Percentiles rank a stretch among this genome's conserved stretches.
These are phyloP conservation scores for Euphorbia pulcherrima DNA, from an alignment of 345 rosid genomes.

Conservation along the genomic window DNA sequence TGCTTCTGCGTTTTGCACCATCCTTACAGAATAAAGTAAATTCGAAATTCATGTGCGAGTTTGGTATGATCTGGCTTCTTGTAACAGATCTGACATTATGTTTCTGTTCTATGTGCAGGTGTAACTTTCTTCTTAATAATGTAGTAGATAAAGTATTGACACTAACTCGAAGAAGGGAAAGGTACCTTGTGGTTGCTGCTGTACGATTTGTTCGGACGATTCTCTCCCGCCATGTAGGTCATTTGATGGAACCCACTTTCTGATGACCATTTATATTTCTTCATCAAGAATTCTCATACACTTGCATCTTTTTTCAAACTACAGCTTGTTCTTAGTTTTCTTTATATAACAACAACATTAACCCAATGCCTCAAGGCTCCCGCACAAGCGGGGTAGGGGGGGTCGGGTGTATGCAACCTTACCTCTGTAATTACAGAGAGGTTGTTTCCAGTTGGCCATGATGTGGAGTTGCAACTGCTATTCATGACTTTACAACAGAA, in stretches of 20 bases:
- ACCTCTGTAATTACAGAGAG: too few relatives aligned
- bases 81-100: slow-evolving; percentile 6
- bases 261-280: not conserved
- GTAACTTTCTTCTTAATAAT: slow-evolving; percentile 78
- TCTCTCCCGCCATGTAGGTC: slow-evolving; percentile 75
- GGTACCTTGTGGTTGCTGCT: slow-evolving; percentile 86
- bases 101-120: slow-evolving; percentile 49
- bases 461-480: too few relatives aligned
- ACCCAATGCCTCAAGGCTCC: too few relatives aligned
- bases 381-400: too few relatives aligned
- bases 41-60: slow-evolving; percentile 14
- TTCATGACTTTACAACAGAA: too few relatives aligned
- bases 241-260: slow-evolving; percentile 3
- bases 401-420: too few relatives aligned
- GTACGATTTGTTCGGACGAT: slow-evolving; percentile 90
- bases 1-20: slow-evolving; percentile 96
- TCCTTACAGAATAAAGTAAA: slow-evolving; percentile 88
- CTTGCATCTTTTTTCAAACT: not conserved
- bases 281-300: not conserved
- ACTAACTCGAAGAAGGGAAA: slow-evolving; percentile 82
- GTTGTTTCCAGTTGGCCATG: too few relatives aligned
- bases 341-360: too few relatives aligned
- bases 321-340: not conserved
- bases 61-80: slow-evolving; percentile 14
- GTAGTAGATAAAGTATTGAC: slow-evolving; percentile 76